A percentile compares a stretch with the other conserved stretches of the same genome.
phyloP scores from a whole-genome alignment of 2,329 filamentous ascomycete genomes.

The Karstenula rhodostoma region DNA sequence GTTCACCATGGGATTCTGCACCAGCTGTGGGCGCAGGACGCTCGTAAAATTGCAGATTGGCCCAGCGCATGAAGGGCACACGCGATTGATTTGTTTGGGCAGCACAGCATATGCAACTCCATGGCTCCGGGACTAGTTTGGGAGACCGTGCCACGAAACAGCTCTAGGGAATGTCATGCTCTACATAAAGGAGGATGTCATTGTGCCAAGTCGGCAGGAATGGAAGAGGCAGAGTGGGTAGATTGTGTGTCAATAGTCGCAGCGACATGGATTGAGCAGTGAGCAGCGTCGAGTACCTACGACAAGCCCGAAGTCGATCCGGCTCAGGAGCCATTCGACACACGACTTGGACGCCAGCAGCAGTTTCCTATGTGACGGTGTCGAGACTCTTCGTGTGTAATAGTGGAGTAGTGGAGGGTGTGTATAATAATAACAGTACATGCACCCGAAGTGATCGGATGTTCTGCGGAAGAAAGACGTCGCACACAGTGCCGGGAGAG shows the following conservation, averaged over 20 bases:
- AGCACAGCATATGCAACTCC: slow-evolving; percentile 25
- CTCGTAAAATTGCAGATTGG: not conserved
- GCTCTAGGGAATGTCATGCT: not conserved
- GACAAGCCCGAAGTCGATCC: not conserved
- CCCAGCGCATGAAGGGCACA: slow-evolving; percentile 8
- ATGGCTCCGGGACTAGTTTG: slow-evolving; percentile 13
- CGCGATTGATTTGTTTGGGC: slow-evolving; percentile 8
- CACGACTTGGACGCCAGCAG: not conserved
- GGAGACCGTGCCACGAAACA: slow-evolving; percentile 9
- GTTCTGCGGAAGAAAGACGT: not conserved
- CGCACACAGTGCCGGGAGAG: slow-evolving; percentile 1
- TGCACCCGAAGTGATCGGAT: slow-evolving; percentile 1
- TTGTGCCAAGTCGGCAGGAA: slow-evolving; percentile 8
- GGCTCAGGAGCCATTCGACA: not conserved
- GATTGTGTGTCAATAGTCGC: not conserved
- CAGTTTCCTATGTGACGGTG: not conserved
- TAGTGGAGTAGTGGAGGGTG: not conserved
- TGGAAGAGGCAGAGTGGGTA: not conserved
- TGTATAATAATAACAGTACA: too few species aligned
- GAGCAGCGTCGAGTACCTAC: not conserved
- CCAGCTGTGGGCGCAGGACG: slow-evolving; percentile 20
- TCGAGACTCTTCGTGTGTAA: not conserved
- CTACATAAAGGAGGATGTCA: slow-evolving; percentile 3
- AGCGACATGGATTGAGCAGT: not conserved
- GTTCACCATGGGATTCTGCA: slow-evolving; percentile 35